Conservation (phyloP, 2,329 filamentous ascomycete genomes). For the Fusarium sp. region DNA sequence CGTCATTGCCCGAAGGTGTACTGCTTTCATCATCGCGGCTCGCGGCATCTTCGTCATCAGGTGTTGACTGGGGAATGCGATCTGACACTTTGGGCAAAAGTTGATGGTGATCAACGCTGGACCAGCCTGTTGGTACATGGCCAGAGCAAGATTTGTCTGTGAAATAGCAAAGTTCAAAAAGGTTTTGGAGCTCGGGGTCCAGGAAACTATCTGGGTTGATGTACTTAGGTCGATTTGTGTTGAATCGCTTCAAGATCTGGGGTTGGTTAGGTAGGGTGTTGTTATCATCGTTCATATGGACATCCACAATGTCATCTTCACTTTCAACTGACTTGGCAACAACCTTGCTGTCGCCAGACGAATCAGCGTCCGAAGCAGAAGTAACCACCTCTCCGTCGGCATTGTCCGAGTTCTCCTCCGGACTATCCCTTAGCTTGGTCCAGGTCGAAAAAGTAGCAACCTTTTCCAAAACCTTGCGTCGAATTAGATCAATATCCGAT, state of each 20-base stretch:
- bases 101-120: constrained; percentile 69
- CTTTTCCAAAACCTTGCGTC: constrained; percentile 83
- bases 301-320: constrained; percentile 91
- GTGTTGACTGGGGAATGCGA: constrained; percentile 59
- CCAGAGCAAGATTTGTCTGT: constrained; percentile 62
- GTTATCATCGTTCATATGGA: constrained; percentile 80
- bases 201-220: constrained; percentile 69
- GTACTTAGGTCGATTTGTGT: constrained; percentile 65
- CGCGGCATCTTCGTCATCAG: constrained; percentile 62
- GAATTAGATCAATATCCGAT: constrained; percentile 75
- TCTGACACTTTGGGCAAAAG: constrained; percentile 67
- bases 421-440: constrained; percentile 69
- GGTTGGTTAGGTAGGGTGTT: constrained; percentile 50
- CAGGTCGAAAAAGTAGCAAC: constrained; percentile 82
- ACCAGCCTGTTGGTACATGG: constrained; percentile 78
- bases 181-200: constrained; percentile 71
- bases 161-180: constrained; percentile 84
- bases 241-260: constrained; percentile 62
- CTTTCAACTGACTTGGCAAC: constrained; percentile 84
- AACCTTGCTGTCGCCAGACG: constrained; percentile 77
- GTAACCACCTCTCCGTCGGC: constrained; percentile 78
- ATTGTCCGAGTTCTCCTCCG: constrained; percentile 63
- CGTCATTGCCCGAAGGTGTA: constrained; percentile 63
- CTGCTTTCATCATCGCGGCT: constrained; percentile 64
- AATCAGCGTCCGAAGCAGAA: constrained; percentile 73